Conservation (phyloP, 768 basidiomycete species). For the Lentinula sp. region DNA sequence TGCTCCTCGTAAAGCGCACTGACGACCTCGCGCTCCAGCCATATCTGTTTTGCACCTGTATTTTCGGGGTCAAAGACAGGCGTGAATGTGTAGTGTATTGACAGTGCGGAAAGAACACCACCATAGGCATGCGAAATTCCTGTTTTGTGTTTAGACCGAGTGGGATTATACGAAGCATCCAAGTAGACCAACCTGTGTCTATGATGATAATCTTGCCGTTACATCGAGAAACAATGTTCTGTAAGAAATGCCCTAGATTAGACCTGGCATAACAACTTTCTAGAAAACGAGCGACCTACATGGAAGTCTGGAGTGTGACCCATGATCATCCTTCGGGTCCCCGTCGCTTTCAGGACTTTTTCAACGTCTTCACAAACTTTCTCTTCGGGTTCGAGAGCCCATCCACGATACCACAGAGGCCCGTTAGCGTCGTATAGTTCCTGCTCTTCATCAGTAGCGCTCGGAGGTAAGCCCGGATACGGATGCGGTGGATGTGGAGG, state of each 20-base stretch:
- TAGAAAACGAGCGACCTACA: constrained; percentile 25
- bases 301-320: constrained; percentile 93
- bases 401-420: constrained; percentile 93
- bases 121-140: constrained; percentile 96
- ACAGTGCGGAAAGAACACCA: constrained; percentile 85
- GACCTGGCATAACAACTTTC: background rate
- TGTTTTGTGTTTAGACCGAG: constrained; percentile 29
- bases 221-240: constrained; percentile 83
- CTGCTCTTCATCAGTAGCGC: constrained; percentile 59
- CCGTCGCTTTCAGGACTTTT: constrained; percentile 63
- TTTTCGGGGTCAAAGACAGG: constrained; percentile 36
- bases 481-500: constrained; percentile 79
- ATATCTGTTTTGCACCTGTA: constrained; percentile 29
- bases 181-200: constrained; percentile 68
- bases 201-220: constrained; percentile 93
- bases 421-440: constrained; percentile 73
- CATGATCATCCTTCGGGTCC: constrained; percentile 88
- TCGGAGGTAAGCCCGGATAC: constrained; percentile 64
- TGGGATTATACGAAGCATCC: background rate
- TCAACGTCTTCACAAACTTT: constrained; percentile 69
- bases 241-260: constrained; percentile 1
- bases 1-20: constrained; percentile 57
- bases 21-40: constrained; percentile 61
- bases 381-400: constrained; percentile 73
- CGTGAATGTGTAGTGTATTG: constrained; percentile 77